phyloP scores from a whole-genome alignment of 495 filamentous ascomycete species.

The Aspergillus heteromorphus region DNA sequence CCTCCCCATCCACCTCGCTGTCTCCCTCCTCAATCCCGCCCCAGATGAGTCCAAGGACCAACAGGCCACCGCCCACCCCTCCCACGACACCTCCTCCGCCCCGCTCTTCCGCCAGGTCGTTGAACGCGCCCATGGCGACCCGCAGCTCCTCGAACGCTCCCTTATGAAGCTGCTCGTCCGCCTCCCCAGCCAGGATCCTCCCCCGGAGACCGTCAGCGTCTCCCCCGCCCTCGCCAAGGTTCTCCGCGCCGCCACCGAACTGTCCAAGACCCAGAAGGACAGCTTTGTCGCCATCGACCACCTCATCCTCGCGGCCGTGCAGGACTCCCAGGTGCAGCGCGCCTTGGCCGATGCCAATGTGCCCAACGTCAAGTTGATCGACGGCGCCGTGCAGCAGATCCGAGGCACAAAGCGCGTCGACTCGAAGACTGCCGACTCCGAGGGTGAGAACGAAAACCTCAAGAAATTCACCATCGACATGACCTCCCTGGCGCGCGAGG shows the following conservation, averaged over 20 bases:
- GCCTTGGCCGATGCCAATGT: conserved; percentile 82
- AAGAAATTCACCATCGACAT: conserved; percentile 98
- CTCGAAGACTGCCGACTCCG: conserved; percentile 87
- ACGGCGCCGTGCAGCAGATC: conserved; percentile 81
- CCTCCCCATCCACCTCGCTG: conserved; percentile 80
- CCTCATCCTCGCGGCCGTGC: conserved; percentile 74
- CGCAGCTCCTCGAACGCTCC: conserved; percentile 77
- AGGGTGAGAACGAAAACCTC: conserved; percentile 85
- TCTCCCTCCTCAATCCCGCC: conserved; percentile 79
- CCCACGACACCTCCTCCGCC: conserved; percentile 49
- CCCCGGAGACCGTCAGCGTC: conserved; percentile 78
- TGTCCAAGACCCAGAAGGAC: conserved; percentile 94
- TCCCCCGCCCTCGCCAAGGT: conserved; percentile 76
- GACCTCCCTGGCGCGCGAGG: conserved; percentile 88
- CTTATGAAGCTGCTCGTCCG: conserved; percentile 90
- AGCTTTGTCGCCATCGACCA: conserved; percentile 92
- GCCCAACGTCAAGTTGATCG: conserved; percentile 83
- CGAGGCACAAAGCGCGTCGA: conserved; percentile 88
- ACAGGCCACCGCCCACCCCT: conserved; percentile 55
- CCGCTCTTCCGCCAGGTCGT: conserved; percentile 91
- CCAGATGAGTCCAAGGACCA: conserved; percentile 72
- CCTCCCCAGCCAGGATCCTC: conserved; percentile 87
- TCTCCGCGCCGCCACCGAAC: conserved; percentile 74
- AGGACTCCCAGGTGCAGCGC: conserved; percentile 68
- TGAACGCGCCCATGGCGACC: conserved; percentile 88